A percentile compares a stretch with the other conserved stretches of the same genome.
These are phyloP conservation scores for Penicillium desertorum DNA, from an alignment of 495 filamentous ascomycete genomes.

Conservation along the genomic window DNA sequence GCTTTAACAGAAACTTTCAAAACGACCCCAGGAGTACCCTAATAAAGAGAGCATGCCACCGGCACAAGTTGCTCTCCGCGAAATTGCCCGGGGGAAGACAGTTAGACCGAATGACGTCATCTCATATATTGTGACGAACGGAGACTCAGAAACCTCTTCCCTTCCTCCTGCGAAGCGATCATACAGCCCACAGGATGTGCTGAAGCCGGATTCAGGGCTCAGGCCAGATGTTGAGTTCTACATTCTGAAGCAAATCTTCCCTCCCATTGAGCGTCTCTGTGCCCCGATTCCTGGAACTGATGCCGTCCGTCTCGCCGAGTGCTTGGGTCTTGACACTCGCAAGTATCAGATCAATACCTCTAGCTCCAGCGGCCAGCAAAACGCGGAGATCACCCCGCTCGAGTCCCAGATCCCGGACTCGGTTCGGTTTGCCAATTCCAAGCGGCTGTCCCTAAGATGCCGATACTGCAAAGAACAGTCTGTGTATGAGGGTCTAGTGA, in stretches of 20 bases:
- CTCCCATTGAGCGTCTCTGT: slow-evolving; percentile 95
- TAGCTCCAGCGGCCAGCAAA: slow-evolving; percentile 52
- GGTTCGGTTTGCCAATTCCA: slow-evolving; percentile 76
- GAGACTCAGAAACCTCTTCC: slow-evolving; percentile 60
- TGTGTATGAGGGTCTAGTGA: slow-evolving; percentile 70
- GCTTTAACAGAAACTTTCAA: slow-evolving; percentile 72
- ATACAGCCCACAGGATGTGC: slow-evolving; percentile 80
- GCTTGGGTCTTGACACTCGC: slow-evolving; percentile 83
- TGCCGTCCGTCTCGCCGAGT: slow-evolving; percentile 82
- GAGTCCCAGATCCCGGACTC: slow-evolving; percentile 91
- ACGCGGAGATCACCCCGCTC: slow-evolving; percentile 69
- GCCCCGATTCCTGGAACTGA: slow-evolving; percentile 93
- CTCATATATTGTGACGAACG: slow-evolving; percentile 86
- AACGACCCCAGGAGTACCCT: slow-evolving; percentile 87
- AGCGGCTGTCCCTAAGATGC: slow-evolving; percentile 74
- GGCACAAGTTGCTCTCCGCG: slow-evolving; percentile 88
- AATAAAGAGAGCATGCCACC: slow-evolving; percentile 95
- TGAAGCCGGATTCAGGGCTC: slow-evolving; percentile 68
- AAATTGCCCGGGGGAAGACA: slow-evolving; percentile 80
- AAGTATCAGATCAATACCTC: slow-evolving; percentile 77
- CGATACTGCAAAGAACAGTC: slow-evolving; percentile 70
- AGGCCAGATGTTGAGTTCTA: slow-evolving; percentile 94
- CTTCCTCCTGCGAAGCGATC: slow-evolving; percentile 82
- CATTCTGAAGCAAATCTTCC: slow-evolving; percentile 96
- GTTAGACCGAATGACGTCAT: slow-evolving; percentile 94